Base-by-base conservation (phyloP, 2,329 filamentous ascomycete species). In the Apiospora hydei region DNA sequence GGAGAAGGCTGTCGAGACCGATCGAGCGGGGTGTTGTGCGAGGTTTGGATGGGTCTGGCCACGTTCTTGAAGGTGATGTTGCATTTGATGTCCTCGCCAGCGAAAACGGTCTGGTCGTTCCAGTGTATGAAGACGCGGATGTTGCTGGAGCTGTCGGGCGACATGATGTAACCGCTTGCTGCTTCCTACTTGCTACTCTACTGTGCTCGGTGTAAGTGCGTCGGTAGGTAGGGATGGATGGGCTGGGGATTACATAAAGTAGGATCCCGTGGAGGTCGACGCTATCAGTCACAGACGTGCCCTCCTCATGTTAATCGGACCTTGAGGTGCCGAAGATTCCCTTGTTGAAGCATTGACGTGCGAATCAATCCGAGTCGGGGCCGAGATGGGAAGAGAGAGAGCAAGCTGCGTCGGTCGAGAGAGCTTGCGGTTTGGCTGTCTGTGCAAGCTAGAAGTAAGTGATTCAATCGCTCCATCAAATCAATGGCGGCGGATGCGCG, bases 1-100 rank as follows among this genome's bases (percentile, higher is more conserved):
- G 87, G 85, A 64, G 86, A 85, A 30, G 83, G 78, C 71, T 83
- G 81, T 66, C 80, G 81, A 64, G 79, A 75, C 73, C 82, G 80
- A 71, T 84, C 81, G 72, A 43, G 26, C 30, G 47, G 80, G 71
- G 71, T 81, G 78, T 69, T 80, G 76, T 61, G 57, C 34, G 57
- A 49, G 13, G 66, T 47, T 16, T 68, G 66, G 66, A 68, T 68
- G 51, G 83, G 84, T 69, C 88, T 80, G 57, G 90, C 88, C 74
- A 95, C 88, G 81, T 99, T 99, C 84, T 93, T 96, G 85, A 99
- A 99, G 69, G 94, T 98, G 82, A 99, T 97, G 76, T 92, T 95
- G 84, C 96, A 98, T 84, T 95, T 94, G 80, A 98, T 90, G 80
- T 98, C 93, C 86, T 99, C 96, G 83, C 96, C 96, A 72, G 96